Evolutionary conservation across 2,329 filamentous ascomycete genomes (phyloP), one percentile per base, ranked within the genome.

Genomic region (Zalaria obscura): DNA sequence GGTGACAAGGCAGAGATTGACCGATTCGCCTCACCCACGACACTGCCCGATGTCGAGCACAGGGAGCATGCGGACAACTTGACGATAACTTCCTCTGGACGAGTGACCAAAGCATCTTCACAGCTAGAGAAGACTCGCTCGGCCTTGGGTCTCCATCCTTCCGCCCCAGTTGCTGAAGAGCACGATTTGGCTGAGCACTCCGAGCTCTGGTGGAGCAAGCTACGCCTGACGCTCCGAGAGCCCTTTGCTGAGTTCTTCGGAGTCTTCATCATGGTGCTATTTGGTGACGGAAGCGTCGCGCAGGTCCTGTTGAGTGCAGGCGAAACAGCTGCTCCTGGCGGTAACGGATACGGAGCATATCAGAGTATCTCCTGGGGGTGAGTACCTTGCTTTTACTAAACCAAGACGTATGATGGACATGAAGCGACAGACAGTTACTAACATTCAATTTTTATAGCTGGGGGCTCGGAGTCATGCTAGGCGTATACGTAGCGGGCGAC

Each of bases 401-500:
- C 18, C 18, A 18, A 18, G 18, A 18, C 18, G 18, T 18, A 18
- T 18, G 18, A 18, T 18, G 18, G 18, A 18, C 18, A 18, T 18
- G 18, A 18, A 18, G 18, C 18, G 18, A 18, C 18, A 18, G 2
- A 18, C 18, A 18, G 18, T 18, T 18, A 18, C 18, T 18, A 18
- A 18, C 18, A n/a, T 7, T 32, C 7, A 32, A 32, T 32, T n/a
- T 18, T 18, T 32, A n/a, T 32, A 32, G 29, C n/a, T 64, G 61
- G 57, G 55, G 53, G 4, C 39, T 62, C 5, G 57, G 58, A 2
- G 54, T 61, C 3, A 61, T 64, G 60, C 51, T 63, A 2, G 61
- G 78, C 4, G 72, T 83, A 34, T 83, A 83, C 50, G 69, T 73
- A n/a, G 67, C 67, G 4, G 72, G 72, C 40, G 77, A 80, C 50